phyloP scores from a whole-genome alignment of 495 filamentous ascomycete species.

The Penicillium desertorum region DNA sequence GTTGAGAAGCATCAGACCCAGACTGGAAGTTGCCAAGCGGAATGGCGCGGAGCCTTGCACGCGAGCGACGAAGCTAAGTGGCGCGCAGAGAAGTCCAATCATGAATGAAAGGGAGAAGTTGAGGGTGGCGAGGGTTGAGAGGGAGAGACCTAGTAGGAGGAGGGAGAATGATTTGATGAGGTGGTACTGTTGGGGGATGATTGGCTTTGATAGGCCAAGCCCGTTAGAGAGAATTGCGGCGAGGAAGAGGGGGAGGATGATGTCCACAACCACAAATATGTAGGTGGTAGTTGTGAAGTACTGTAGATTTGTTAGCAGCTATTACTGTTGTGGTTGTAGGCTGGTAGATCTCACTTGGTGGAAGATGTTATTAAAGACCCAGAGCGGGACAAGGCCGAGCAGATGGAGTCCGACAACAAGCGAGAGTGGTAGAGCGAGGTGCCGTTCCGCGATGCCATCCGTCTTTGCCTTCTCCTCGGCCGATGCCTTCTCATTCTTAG shows the following conservation, averaged over 20 bases:
- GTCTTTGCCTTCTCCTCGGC: constrained; percentile 21
- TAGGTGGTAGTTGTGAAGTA: constrained; percentile 51
- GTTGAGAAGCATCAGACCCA: constrained; percentile 49
- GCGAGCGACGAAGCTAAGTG: constrained; percentile 69
- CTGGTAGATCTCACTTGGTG: constrained; percentile 55
- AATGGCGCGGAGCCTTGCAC: constrained; percentile 32
- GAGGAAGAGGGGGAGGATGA: constrained; percentile 58
- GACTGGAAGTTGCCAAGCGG: constrained; percentile 26
- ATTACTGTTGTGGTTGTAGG: constrained; percentile 2
- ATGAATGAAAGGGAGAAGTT: constrained; percentile 93
- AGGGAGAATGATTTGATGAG: constrained; percentile 90
- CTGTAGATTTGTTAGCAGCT: constrained; percentile 38
- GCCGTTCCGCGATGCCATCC: constrained; percentile 57
- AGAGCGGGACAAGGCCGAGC: constrained; percentile 79
- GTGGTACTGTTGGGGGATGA: constrained; percentile 62
- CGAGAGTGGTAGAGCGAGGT: constrained; percentile 74
- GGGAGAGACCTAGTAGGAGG: constrained; percentile 83
- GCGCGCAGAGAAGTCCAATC: constrained; percentile 73
- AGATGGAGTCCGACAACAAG: constrained; percentile 72
- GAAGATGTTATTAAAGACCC: constrained; percentile 75
- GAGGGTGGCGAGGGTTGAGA: constrained; percentile 89
- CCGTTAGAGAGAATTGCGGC: constrained; percentile 54
- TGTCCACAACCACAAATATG: constrained; percentile 57
- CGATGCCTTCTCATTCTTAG: constrained; percentile 27
- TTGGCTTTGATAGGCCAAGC: constrained; percentile 49